Conservation (phyloP, 2,329 filamentous ascomycete species). For the Pseudocercospora eumusae region DNA sequence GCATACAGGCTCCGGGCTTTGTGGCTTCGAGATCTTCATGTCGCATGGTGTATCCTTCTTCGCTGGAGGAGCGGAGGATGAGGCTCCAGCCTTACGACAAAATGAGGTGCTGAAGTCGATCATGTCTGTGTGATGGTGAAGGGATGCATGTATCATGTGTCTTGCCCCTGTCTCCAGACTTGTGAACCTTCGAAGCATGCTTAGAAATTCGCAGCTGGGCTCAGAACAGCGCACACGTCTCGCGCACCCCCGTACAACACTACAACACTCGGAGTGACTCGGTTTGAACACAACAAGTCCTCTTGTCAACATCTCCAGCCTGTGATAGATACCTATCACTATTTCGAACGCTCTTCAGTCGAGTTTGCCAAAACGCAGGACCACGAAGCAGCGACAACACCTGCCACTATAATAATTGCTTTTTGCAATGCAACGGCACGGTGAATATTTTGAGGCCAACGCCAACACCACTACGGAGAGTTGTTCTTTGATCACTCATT, state of each 20-base stretch:
- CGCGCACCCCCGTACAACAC: not conserved
- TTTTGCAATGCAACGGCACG: not conserved
- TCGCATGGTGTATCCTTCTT: no score
- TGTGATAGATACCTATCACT: no score
- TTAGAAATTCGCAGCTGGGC: no score
- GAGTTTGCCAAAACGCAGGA: not conserved
- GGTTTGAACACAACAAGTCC: not conserved
- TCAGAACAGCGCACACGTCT: not conserved
- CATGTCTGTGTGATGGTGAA: no score
- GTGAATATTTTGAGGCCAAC: not conserved
- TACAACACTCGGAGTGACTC: no score
- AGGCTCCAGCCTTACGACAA: no score
- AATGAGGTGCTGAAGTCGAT: no score
- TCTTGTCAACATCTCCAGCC: not conserved
- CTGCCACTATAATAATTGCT: not conserved
- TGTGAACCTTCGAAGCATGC: no score
- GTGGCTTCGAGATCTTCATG: not conserved
- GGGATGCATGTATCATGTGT: no score
- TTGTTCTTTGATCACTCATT: not conserved
- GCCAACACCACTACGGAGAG: not conserved
- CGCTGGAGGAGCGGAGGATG: no score
- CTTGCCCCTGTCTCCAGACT: no score
- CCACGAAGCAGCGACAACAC: not conserved
- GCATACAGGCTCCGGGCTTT: not conserved
- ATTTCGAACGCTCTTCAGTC: not conserved